A percentile compares a stretch with the other conserved stretches of the same genome.
phyloP scores from a whole-genome alignment of 106 monocot genomes.

The Dioscorea alata region DNA sequence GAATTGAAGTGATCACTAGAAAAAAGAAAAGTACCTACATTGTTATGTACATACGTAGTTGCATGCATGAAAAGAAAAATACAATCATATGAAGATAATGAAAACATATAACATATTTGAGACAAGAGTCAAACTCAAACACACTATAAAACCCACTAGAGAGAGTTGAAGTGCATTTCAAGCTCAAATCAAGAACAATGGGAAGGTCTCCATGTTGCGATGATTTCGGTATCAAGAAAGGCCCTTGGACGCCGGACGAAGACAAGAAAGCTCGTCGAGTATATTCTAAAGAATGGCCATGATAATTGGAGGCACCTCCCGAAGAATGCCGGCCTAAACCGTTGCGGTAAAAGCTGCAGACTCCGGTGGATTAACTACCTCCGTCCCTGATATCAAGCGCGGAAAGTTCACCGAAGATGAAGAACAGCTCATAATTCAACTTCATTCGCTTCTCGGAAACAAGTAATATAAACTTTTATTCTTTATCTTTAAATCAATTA shows the following conservation, averaged over 20 bases:
- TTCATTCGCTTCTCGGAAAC: slow-evolving; percentile 54
- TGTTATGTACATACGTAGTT: too few species aligned
- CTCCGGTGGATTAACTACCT: slow-evolving; percentile 71
- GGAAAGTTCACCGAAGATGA: slow-evolving; percentile 56
- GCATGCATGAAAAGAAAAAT: too few species aligned
- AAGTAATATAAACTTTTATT: slow-evolving; percentile 19
- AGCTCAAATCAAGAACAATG: too few species aligned
- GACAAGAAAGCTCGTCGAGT: slow-evolving; percentile 42
- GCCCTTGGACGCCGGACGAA: slow-evolving; percentile 70
- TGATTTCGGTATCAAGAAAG: slow-evolving; percentile 59
- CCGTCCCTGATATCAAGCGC: slow-evolving; percentile 47
- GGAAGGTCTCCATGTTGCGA: slow-evolving; percentile 58
- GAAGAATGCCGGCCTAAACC: slow-evolving; percentile 46
- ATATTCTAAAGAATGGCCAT: slow-evolving; percentile 42
- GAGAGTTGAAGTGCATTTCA: too few species aligned
- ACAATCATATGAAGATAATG: too few species aligned
- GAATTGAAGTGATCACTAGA: too few species aligned
- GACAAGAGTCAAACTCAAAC: too few species aligned
- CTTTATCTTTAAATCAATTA: too few species aligned
- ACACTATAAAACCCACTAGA: too few species aligned
- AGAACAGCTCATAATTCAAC: slow-evolving; percentile 48
- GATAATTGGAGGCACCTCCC: slow-evolving; percentile 52
- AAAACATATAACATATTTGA: too few species aligned
- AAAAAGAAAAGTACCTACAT: too few species aligned
- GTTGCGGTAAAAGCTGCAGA: slow-evolving; percentile 65